Evolutionary conservation across 108 stramenopile species (phyloP).

Genomic region (Heterococcus sp.): DNA sequence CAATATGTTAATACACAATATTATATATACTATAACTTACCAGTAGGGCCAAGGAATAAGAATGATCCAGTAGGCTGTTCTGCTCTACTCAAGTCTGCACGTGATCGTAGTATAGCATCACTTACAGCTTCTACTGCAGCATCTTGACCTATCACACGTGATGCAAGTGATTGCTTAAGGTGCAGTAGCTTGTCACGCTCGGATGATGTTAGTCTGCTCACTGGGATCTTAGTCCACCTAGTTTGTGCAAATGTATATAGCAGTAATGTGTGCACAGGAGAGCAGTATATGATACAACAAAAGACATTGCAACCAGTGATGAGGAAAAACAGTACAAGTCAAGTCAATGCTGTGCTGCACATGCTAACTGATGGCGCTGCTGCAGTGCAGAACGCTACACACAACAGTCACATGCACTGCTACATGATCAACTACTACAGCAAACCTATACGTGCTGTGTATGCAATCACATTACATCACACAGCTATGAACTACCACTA

Average conservation of each 20-base stretch:
- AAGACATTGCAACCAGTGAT: not conserved
- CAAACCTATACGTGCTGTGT: too few relatives aligned
- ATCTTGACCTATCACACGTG: slow-evolving; percentile 70
- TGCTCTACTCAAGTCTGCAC: slow-evolving; percentile 77
- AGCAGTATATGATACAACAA: too few relatives aligned
- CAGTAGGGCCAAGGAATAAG: slow-evolving; percentile 39
- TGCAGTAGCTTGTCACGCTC: slow-evolving; percentile 75
- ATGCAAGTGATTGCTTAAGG: slow-evolving; percentile 63
- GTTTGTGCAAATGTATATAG: too few relatives aligned
- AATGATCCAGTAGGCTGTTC: slow-evolving; percentile 63
- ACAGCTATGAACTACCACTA: too few relatives aligned
- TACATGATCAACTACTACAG: not conserved
- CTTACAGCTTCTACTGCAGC: slow-evolving; percentile 75
- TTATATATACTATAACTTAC: too few relatives aligned
- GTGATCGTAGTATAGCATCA: slow-evolving; percentile 73
- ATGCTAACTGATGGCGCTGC: not conserved
- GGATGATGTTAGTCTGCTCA: slow-evolving; percentile 68
- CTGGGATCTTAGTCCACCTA: slow-evolving; percentile 88
- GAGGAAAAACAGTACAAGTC: not conserved
- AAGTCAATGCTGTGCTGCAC: not conserved
- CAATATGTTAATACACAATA: slow-evolving; percentile 89
- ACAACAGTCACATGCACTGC: not conserved
- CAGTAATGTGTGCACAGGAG: too few relatives aligned
- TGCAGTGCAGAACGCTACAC: not conserved
- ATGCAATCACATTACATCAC: too few relatives aligned